phyloP scores from a whole-genome alignment of 192 early-diverging fungal genomes.

The Rhizophagus clarus region DNA sequence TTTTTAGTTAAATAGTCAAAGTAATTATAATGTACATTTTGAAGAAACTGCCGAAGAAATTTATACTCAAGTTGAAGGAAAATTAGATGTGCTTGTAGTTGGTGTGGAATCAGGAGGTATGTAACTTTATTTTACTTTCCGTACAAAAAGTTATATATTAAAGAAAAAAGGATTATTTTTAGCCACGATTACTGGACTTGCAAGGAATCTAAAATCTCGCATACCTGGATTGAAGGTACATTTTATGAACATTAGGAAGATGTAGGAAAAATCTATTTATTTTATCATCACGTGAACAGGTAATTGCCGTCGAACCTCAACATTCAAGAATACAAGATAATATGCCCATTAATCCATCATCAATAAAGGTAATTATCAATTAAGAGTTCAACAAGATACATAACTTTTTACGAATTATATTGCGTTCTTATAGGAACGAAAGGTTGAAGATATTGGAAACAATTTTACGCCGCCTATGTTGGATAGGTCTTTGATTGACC shows the following conservation, averaged over 20 bases:
- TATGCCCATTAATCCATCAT: constrained; percentile 34
- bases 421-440: constrained; percentile 50
- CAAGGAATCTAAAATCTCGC: constrained; percentile 53
- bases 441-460: constrained; percentile 73
- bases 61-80: constrained; percentile 54
- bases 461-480: constrained; percentile 61
- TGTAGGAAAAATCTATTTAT: not conserved
- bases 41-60: constrained; percentile 65
- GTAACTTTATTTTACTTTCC: not conserved
- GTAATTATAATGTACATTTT: constrained; percentile 45
- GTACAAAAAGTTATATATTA: not conserved
- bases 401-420: not conserved
- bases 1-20: constrained; percentile 34
- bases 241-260: not conserved
- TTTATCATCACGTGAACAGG: constrained; percentile 31
- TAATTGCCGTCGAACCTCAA: constrained; percentile 72
- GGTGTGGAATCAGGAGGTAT: constrained; percentile 70
- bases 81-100: constrained; percentile 63
- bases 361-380: constrained; percentile 22
- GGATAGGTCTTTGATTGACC: constrained; percentile 54
- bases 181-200: constrained; percentile 61
- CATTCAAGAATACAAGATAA: constrained; percentile 59
- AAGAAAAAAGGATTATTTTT: not conserved
- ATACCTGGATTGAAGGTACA: constrained; percentile 53
- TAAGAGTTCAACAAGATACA: not conserved